Base-by-base conservation (phyloP, 1,284 basidiomycete genomes). In the Omphalotus olearius region DNA sequence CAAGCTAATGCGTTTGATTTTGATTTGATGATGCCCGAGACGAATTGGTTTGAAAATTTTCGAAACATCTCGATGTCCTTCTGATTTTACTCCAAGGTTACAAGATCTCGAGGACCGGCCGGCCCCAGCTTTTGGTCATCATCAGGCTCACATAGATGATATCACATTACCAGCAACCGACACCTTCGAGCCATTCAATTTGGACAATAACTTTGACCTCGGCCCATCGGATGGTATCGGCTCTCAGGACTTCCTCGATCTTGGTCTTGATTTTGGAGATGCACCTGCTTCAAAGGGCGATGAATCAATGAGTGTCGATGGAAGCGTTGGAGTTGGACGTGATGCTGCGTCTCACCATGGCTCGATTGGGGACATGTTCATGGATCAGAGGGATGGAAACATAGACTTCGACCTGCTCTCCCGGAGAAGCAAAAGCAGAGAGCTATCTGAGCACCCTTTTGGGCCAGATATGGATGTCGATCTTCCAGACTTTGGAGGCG, bases 171-270 rank as follows among this genome's bases (percentile, higher is more conserved):
- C 84, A 40, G 82, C 78, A 35, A 79, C 80, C 0, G 80, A 86
- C 53, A 84, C 89, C 60, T 79, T 87, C 53, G 73, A 74, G 51
- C 66, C 69, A 38, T 69, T 79, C 57, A 83, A 85, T 62, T 64
- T 82, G 30, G 78, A 81, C 51, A 85, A 87, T 56, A 43, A 76
- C 5, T 87, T 88, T 54, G 85, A 86, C 60, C 75, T 91, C 30
- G 88, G 85, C 3, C 85, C 85, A 6, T 78, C 80, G 0, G 88
- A 88, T 57, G 90, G 90, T 40, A 89, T 94, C 59, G 91, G 90
- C 37, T 91, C 89, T 0, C 87, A 92, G 64, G 90, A 93, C 65
- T 93, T 85, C 62, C 36, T 55, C 18, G 54, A 55, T 43, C 46
- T 55, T 7, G 54, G 38, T 13, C 42, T 55, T 30, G 50, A 52